These are phyloP conservation scores for Fusarium musae DNA, from an alignment of 2,329 filamentous ascomycete species.

Conservation along the genomic window DNA sequence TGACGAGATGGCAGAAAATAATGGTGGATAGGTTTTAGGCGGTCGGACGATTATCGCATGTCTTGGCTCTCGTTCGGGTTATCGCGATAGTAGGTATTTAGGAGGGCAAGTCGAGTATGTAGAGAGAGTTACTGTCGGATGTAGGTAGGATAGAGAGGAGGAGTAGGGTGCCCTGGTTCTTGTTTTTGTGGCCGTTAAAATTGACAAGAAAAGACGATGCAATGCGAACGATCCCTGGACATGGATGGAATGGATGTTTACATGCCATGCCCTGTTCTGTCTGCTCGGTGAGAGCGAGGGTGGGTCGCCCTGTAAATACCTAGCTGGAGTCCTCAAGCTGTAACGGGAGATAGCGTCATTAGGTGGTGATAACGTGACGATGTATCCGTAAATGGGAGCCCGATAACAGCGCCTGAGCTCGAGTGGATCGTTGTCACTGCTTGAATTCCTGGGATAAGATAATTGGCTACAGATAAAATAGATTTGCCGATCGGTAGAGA, in stretches of 20 bases:
- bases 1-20: slow-evolving; percentile 21
- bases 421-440: slow-evolving; percentile 3
- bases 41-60: slow-evolving; percentile 38
- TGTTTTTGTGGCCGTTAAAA: slow-evolving; percentile 20
- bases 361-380: slow-evolving; percentile 31
- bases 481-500: slow-evolving; percentile 6
- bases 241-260: slow-evolving; percentile 23
- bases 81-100: slow-evolving; percentile 5
- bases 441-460: neutral
- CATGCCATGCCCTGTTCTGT: slow-evolving; percentile 26
- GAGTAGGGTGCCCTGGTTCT: neutral
- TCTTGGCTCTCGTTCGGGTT: slow-evolving; percentile 18
- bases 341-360: slow-evolving; percentile 37
- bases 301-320: slow-evolving; percentile 36
- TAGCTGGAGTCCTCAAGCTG: slow-evolving; percentile 7
- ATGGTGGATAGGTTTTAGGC: slow-evolving; percentile 27
- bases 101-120: neutral
- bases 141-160: slow-evolving; percentile 2
- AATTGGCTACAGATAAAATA: slow-evolving; percentile 13
- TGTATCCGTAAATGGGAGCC: slow-evolving; percentile 3
- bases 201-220: slow-evolving; percentile 14
- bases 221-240: slow-evolving; percentile 33
- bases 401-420: slow-evolving; percentile 27
- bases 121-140: neutral
- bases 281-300: slow-evolving; percentile 29